Base-by-base conservation (phyloP, 2,329 filamentous ascomycete genomes). In the Xylariaceae sp. region DNA sequence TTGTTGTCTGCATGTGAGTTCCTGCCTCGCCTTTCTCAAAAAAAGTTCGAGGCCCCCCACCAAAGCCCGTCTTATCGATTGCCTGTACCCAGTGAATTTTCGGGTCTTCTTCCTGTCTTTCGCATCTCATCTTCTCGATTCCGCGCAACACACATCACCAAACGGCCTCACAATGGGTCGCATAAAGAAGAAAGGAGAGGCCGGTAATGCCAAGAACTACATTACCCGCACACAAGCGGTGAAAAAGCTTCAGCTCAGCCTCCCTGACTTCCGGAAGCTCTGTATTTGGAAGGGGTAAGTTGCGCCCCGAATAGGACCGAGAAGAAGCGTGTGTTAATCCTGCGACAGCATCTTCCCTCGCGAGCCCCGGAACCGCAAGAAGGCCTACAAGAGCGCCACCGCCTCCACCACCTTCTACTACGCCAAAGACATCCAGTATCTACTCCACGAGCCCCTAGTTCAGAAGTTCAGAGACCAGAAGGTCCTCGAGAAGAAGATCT, bases 381-480 rank as follows among this genome's bases (percentile, higher is more conserved):
- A 97, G 82, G 94, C 89, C 40, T 90, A 88, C 69, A 96, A 95
- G 74, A 90, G 89, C 54, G 85, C 91, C 22, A 96, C 89, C 34
- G 86, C 88, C 56, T 92, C 88, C 50, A 97, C 93, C 28, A 99
- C 94, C 57, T 99, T 97, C 63, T 88, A 88, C 75, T 88, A 87
- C 68, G 76, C 92, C 69, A 96, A 96, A 78, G 94, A 99, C 71
- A 97, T 99, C 63, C 93, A 97, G 74, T 99, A 97, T 67, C 87
- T 99, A 47, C 86, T 97, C 54, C 94, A 99, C 73, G 94, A 99
- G 74, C 95, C 94, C 31, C 82, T 99, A 6, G 81, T 99, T 53
- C 82, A 85, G 65, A 97, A 96, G 73, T 97, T 99, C 77, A 88
- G 94, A 69, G 94, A 99, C 58, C 94, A 97, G 72, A 99, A 99